These are phyloP conservation scores for Porcisia deanei DNA, from an alignment of 208 protist genomes.

Conservation along the genomic window DNA sequence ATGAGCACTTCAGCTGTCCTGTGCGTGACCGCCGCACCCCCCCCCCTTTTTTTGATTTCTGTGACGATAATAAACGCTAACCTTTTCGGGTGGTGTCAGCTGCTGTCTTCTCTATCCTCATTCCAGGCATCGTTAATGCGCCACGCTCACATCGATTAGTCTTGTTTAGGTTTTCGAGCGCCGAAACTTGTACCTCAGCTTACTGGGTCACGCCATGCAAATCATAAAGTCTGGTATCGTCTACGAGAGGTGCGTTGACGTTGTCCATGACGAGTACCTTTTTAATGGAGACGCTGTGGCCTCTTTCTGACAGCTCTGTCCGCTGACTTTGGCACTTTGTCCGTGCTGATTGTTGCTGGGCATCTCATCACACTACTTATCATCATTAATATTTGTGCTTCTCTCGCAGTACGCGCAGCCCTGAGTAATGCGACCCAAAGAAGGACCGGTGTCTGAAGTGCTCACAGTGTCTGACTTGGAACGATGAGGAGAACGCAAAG, in stretches of 20 bases:
- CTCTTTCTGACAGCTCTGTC: conserved; percentile 32
- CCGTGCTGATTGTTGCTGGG: conserved; percentile 46
- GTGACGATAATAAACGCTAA: conserved; percentile 49
- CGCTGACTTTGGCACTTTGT: conserved; percentile 64
- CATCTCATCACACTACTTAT: conserved; percentile 54
- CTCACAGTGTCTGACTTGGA: conserved; percentile 21
- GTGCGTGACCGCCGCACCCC: conserved; percentile 2
- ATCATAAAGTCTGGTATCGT: conserved; percentile 64
- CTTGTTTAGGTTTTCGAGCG: conserved; percentile 42
- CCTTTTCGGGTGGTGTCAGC: conserved; percentile 44
- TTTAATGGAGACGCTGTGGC: conserved; percentile 51
- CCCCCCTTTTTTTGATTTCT: conserved; percentile 47
- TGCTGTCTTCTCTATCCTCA: conserved; percentile 38
- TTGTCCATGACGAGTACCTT: conserved; percentile 45
- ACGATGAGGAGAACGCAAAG: background rate
- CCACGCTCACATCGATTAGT: conserved; percentile 47
- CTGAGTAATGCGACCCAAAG: conserved; percentile 39
- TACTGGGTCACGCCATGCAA: conserved; percentile 58
- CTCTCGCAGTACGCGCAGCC: conserved; percentile 53
- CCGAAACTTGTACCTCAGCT: conserved; percentile 46
- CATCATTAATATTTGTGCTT: conserved; percentile 50
- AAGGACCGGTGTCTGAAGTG: conserved; percentile 12
- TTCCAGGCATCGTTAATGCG: conserved; percentile 43
- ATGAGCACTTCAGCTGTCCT: conserved; percentile 38
- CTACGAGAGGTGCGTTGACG: conserved; percentile 47